Evolutionary conservation across 768 basidiomycete species (phyloP).

Genomic region (Termitomyces sp.): DNA sequence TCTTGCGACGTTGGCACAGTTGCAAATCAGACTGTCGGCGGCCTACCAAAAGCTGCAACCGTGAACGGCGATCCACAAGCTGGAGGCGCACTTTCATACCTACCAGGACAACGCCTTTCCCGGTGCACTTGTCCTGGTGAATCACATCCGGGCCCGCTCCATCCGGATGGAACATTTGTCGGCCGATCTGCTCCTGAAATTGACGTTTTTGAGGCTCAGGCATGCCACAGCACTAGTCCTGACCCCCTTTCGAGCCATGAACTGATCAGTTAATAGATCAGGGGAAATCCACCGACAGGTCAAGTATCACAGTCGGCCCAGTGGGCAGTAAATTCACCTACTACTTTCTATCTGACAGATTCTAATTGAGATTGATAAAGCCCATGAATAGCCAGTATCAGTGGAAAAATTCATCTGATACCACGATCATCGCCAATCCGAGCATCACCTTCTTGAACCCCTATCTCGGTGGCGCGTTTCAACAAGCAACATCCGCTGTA

Average conservation of each 20-base stretch:
- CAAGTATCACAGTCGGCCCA: constrained; percentile 85
- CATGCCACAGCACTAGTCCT: constrained; percentile 20
- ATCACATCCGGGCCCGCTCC: constrained; percentile 83
- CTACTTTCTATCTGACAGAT: background rate
- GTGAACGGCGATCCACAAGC: constrained; percentile 54
- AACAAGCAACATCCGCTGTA: constrained; percentile 79
- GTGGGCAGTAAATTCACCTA: constrained; percentile 55
- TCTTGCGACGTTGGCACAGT: constrained; percentile 92
- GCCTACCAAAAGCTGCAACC: constrained; percentile 57
- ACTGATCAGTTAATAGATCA: constrained; percentile 19
- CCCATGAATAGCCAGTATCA: constrained; percentile 74
- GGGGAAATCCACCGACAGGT: constrained; percentile 31
- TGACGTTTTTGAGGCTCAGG: constrained; percentile 86
- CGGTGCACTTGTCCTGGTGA: constrained; percentile 87
- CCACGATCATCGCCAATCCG: constrained; percentile 52
- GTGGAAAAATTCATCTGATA: constrained; percentile 65
- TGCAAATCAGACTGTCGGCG: constrained; percentile 76
- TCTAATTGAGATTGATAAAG: constrained; percentile 25
- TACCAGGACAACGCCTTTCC: constrained; percentile 85
- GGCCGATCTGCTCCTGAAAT: constrained; percentile 88
- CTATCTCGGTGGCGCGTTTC: constrained; percentile 74
- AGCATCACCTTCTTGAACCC: constrained; percentile 52
- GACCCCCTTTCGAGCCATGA: background rate
- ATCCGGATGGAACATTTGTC: constrained; percentile 72
- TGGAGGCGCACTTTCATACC: constrained; percentile 64